Conservation (phyloP, 495 filamentous ascomycete genomes). For the Daldinia caldariorum region DNA sequence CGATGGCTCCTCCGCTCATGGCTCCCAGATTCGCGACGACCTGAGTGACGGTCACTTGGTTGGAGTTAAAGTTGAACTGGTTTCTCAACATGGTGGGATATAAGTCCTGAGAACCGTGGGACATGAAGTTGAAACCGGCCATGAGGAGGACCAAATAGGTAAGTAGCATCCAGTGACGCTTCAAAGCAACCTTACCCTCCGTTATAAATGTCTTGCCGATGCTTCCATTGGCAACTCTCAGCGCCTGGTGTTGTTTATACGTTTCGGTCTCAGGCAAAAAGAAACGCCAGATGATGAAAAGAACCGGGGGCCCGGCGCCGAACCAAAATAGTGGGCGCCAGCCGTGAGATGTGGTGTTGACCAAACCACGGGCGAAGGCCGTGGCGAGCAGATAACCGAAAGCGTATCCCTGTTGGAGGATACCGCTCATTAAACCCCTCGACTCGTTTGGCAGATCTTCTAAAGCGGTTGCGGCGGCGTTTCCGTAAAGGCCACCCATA, state of each 20-base stretch:
- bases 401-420: slow-evolving; percentile 89
- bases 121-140: slow-evolving; percentile 95
- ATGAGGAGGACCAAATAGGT: slow-evolving; percentile 85
- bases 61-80: slow-evolving; percentile 76
- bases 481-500: slow-evolving; percentile 90
- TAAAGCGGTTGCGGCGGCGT: slow-evolving; percentile 84
- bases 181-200: slow-evolving; percentile 80
- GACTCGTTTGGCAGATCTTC: slow-evolving; percentile 82
- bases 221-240: slow-evolving; percentile 64
- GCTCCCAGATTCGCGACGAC: slow-evolving; percentile 87
- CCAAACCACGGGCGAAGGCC: slow-evolving; percentile 77
- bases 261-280: slow-evolving; percentile 79
- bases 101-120: slow-evolving; percentile 90
- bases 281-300: slow-evolving; percentile 82
- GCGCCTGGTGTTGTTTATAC: slow-evolving; percentile 68
- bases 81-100: slow-evolving; percentile 86
- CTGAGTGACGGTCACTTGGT: slow-evolving; percentile 83
- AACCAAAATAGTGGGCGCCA: slow-evolving; percentile 93
- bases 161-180: slow-evolving; percentile 80
- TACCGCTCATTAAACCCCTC: slow-evolving; percentile 79
- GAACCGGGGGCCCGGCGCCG: slow-evolving; percentile 78
- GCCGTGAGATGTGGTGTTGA: slow-evolving; percentile 75
- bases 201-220: slow-evolving; percentile 70
- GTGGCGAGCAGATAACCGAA: slow-evolving; percentile 87
- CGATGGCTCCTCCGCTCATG: slow-evolving; percentile 76